A percentile compares a stretch with the other conserved stretches of the same genome.
Evolutionary conservation across 495 filamentous ascomycete genomes (phyloP).

Genomic region (Parathielavia hyrcaniae): DNA sequence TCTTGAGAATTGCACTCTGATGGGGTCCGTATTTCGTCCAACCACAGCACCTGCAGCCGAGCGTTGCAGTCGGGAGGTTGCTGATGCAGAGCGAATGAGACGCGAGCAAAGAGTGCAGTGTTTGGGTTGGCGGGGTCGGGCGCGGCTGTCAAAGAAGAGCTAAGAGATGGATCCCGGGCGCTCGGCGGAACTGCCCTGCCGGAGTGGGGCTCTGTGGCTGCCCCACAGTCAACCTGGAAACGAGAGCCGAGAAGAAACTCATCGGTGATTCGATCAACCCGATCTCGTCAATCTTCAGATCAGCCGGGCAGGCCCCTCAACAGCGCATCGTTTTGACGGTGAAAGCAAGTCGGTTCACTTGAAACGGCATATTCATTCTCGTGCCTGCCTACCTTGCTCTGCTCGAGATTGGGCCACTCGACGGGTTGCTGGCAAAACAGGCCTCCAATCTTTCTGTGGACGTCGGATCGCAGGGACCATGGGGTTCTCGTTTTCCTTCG

Average conservation of each 20-base stretch:
- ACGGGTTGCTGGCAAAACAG: not conserved
- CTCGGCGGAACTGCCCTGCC: conserved; percentile 1
- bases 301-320: not conserved
- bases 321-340: not conserved
- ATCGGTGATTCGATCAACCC: no score
- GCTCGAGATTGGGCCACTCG: not conserved
- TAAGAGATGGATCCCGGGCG: no score
- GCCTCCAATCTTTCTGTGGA: not conserved
- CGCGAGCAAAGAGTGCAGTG: no score
- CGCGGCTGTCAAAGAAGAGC: no score
- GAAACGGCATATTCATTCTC: not conserved
- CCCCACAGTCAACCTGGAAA: conserved; percentile 6
- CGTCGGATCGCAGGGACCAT: not conserved
- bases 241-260: not conserved
- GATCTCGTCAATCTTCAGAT: not conserved
- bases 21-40: conserved; percentile 40
- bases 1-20: not conserved
- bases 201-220: not conserved
- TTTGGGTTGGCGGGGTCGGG: not conserved
- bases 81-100: conserved; percentile 19
- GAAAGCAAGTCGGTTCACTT: not conserved
- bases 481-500: conserved; percentile 73
- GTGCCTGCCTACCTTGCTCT: not conserved
- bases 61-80: not conserved
- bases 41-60: conserved; percentile 31